Conservation (phyloP, 306 rosid species). For the Mimosa bimucronata region DNA sequence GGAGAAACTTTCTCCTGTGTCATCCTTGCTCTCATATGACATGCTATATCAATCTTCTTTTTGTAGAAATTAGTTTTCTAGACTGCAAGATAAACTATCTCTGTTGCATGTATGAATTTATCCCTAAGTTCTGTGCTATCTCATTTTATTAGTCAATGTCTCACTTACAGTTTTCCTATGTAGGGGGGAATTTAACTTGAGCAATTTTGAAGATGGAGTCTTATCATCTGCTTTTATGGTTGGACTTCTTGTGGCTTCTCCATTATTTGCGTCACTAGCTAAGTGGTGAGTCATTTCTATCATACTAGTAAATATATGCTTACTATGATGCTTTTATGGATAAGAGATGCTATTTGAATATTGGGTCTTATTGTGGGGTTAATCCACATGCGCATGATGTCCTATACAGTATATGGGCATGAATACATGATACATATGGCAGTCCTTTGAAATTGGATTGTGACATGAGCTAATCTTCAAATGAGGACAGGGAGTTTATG, state of each 20-base stretch:
- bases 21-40: slow-evolving; percentile 12
- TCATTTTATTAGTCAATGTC: slow-evolving; percentile 5
- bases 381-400: not conserved
- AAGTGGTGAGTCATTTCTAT: not conserved
- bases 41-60: not conserved
- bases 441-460: not conserved
- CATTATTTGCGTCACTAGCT: slow-evolving; percentile 65
- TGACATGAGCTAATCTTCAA: too few relatives aligned
- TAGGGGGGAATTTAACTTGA: slow-evolving; percentile 68
- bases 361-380: not conserved
- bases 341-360: not conserved
- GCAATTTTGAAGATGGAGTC: slow-evolving; percentile 69
- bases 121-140: not conserved
- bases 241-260: slow-evolving; percentile 76
- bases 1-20: not conserved
- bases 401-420: too few relatives aligned
- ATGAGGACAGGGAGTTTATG: not conserved
- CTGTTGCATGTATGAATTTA: not conserved
- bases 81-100: slow-evolving; percentile 16
- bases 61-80: not conserved
- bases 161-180: slow-evolving; percentile 17
- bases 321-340: not conserved
- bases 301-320: not conserved
- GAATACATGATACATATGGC: too few relatives aligned
- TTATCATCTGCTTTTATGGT: slow-evolving; percentile 80